phyloP scores from a whole-genome alignment of 371 early-diverging fungal genomes.

The Funneliformis caledonium region DNA sequence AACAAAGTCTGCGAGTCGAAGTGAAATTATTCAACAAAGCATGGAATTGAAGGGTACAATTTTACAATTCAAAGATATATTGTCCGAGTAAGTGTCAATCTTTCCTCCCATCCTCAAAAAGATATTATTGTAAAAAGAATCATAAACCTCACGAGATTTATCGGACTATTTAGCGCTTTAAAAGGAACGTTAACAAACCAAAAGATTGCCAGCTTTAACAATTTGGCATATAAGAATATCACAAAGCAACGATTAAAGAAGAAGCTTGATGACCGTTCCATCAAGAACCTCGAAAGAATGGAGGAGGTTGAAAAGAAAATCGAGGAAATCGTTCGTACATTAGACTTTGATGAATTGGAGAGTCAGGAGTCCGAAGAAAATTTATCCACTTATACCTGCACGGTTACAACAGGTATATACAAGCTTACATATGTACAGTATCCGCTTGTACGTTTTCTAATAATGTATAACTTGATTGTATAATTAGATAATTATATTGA shows the following conservation, averaged over 20 bases:
- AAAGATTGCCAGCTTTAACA: conserved; percentile 49
- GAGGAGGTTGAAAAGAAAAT: conserved; percentile 48
- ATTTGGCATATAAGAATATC: conserved; percentile 49
- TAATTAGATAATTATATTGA: conserved; percentile 45
- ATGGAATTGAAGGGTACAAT: conserved; percentile 8
- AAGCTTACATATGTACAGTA: too few relatives aligned
- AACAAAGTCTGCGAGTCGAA: conserved; percentile 1
- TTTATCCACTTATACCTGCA: conserved; percentile 44
- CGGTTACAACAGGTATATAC: conserved; percentile 46
- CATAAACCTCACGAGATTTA: conserved; percentile 39
- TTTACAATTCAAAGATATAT: conserved; percentile 9
- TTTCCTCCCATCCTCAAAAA: conserved; percentile 2
- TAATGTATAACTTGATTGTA: neutral
- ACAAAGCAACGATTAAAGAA: conserved; percentile 46
- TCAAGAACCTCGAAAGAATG: conserved; percentile 46
- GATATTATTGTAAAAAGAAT: conserved; percentile 36
- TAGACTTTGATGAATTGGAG: conserved; percentile 47
- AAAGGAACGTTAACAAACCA: conserved; percentile 50
- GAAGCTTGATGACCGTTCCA: conserved; percentile 46
- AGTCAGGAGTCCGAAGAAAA: conserved; percentile 43
- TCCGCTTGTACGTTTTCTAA: neutral
- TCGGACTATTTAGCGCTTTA: conserved; percentile 44
- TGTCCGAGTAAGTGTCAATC: conserved; percentile 36
- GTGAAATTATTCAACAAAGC: conserved; percentile 29
- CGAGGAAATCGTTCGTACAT: conserved; percentile 40